Evolutionary conservation across 139 green algal genomes (phyloP).

Genomic region (Spirogloea muscicola): DNA sequence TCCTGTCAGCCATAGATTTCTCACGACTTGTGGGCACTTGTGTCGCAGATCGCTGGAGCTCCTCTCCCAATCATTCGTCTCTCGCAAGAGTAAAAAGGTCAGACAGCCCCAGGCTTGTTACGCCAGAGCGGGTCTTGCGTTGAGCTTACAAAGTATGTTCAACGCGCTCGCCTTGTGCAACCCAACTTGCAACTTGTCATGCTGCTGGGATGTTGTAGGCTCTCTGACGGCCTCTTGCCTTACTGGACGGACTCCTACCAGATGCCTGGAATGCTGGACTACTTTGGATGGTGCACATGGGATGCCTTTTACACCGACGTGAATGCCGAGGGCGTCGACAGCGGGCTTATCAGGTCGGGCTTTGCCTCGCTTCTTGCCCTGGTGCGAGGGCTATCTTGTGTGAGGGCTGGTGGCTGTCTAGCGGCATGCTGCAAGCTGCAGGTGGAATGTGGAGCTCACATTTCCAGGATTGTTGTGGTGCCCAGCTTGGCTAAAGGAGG

Average conservation of each 20-base stretch:
- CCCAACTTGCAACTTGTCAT: background rate
- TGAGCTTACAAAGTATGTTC: background rate
- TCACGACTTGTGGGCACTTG: too few species aligned
- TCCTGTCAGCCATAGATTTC: too few species aligned
- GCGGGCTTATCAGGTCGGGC: slow-evolving; percentile 60
- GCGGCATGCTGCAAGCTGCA: too few species aligned
- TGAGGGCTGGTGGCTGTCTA: too few species aligned
- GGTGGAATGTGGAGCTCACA: too few species aligned
- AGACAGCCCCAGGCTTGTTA: too few species aligned
- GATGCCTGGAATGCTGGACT: slow-evolving; percentile 70
- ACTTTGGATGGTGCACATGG: slow-evolving; percentile 96
- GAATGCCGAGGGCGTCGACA: slow-evolving; percentile 62
- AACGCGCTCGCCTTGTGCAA: background rate
- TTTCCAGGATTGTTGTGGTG: background rate
- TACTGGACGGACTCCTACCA: slow-evolving; percentile 2
- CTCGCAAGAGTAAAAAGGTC: background rate
- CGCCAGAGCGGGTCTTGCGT: background rate
- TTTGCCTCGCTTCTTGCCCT: too few species aligned
- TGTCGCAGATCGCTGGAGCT: too few species aligned
- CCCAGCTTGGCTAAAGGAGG: slow-evolving; percentile 41
- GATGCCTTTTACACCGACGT: slow-evolving; percentile 94
- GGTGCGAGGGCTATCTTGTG: too few species aligned
- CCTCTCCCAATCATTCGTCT: too few species aligned
- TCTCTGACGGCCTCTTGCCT: background rate
- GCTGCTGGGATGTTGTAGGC: background rate